Percentiles rank a stretch among this genome's conserved stretches.
Evolutionary conservation across 2,329 filamentous ascomycete species (phyloP).

Genomic region (Mollisiaceae sp.): DNA sequence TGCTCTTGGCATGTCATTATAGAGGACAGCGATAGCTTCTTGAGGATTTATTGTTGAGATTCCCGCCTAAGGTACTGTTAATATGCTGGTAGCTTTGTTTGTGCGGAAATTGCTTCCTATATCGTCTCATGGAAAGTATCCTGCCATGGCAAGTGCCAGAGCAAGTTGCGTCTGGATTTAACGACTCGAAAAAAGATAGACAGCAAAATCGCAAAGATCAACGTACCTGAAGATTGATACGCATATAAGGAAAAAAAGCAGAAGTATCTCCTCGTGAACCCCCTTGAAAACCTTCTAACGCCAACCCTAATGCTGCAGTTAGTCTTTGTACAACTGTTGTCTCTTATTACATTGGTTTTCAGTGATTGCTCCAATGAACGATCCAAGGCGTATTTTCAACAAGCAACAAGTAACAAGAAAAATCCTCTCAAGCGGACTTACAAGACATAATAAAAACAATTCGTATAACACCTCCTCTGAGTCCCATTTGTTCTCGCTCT

Average conservation of each 20-base stretch:
- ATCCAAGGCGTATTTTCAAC: not conserved
- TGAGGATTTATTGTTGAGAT: constrained; percentile 42
- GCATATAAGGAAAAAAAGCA: constrained; percentile 42
- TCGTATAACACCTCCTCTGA: constrained; percentile 36
- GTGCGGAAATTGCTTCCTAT: not conserved
- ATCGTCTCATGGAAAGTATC: not conserved
- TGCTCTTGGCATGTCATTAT: constrained; percentile 48
- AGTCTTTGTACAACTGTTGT: not conserved
- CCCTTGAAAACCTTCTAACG: constrained; percentile 29
- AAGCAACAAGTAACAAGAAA: not conserved
- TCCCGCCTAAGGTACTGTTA: constrained; percentile 36
- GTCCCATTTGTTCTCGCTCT: constrained; percentile 32
- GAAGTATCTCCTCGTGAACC: constrained; percentile 34
- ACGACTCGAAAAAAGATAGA: not conserved
- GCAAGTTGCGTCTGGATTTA: not conserved
- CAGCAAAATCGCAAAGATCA: not conserved
- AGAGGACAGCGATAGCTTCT: constrained; percentile 47
- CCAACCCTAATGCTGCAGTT: constrained; percentile 26
- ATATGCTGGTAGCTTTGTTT: not conserved
- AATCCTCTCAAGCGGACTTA: constrained; percentile 14
- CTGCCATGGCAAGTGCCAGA: not conserved
- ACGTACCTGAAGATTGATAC: constrained; percentile 44
- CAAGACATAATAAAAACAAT: constrained; percentile 49
- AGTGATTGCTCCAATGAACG: not conserved
- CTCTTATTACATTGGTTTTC: not conserved